phyloP scores from a whole-genome alignment of 352 stramenopile genomes.

The Aphanomyces stellatus region DNA sequence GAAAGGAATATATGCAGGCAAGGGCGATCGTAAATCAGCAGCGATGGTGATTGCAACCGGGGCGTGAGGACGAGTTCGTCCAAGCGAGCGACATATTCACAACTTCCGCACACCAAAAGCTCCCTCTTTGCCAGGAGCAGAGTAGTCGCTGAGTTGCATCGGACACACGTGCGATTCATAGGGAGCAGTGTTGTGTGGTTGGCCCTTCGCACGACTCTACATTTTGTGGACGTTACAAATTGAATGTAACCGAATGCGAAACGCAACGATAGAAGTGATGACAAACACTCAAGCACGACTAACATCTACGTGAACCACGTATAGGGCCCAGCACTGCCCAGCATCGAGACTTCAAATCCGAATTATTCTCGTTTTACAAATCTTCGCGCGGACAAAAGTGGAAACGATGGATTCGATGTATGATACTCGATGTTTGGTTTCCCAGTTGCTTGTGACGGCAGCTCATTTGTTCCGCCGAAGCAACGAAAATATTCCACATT shows the following conservation, averaged over 20 bases:
- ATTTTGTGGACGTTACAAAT: no score
- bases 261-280: no score
- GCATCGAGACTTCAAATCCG: background rate
- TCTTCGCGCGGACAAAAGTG: background rate
- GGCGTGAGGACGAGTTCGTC: background rate
- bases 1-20: conserved; percentile 67
- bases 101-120: conserved; percentile 9
- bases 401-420: background rate
- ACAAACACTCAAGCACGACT: no score
- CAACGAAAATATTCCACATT: background rate
- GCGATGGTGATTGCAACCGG: background rate
- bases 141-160: no score
- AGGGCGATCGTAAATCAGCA: conserved; percentile 15
- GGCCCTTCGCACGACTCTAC: no score
- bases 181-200: no score
- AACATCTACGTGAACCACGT: no score
- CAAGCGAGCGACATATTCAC: background rate
- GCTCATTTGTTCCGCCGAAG: background rate
- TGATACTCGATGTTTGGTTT: background rate
- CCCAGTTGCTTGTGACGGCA: background rate
- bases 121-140: background rate
- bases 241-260: no score
- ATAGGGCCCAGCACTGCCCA: no score
- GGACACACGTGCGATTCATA: no score
- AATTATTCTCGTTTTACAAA: background rate